Evolutionary conservation across 805 yeast species (phyloP).

Genomic region (Isabelozyma gotoi): DNA sequence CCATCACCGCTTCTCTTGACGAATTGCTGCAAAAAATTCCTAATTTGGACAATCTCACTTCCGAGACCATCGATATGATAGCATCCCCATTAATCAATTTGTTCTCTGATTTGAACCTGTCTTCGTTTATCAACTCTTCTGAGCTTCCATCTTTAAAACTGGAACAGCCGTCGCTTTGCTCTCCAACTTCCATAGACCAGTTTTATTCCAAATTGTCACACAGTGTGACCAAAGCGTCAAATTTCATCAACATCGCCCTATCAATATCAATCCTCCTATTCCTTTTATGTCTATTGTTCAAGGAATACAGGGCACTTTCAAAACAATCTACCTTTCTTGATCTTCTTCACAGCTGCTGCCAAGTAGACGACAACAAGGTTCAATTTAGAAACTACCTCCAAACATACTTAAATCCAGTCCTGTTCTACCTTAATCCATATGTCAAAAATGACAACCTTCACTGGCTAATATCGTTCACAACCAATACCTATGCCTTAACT

Average conservation of each 20-base stretch:
- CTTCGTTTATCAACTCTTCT: neutral
- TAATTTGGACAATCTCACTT: constrained; percentile 61
- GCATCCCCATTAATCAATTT: constrained; percentile 51
- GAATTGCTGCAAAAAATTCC: constrained; percentile 56
- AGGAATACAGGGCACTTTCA: neutral
- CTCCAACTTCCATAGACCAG: neutral
- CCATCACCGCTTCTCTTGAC: constrained; percentile 59
- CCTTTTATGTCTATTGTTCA: neutral
- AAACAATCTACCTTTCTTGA: neutral
- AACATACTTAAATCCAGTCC: constrained; percentile 10
- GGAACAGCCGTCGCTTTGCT: neutral
- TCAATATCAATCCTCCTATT: neutral
- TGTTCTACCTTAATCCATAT: constrained; percentile 11
- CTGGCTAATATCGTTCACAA: constrained; percentile 53
- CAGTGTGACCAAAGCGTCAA: neutral
- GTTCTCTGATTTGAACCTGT: neutral
- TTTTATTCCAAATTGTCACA: neutral
- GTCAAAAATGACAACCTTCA: constrained; percentile 7
- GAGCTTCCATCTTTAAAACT: neutral
- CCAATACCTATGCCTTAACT: constrained; percentile 51
- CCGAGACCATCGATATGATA: constrained; percentile 54
- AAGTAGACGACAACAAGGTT: neutral
- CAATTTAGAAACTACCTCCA: neutral
- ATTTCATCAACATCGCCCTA: neutral
- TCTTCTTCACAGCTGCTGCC: neutral